Base-by-base conservation (phyloP, 2,329 filamentous ascomycete genomes). In the Calonectria honghensis region DNA sequence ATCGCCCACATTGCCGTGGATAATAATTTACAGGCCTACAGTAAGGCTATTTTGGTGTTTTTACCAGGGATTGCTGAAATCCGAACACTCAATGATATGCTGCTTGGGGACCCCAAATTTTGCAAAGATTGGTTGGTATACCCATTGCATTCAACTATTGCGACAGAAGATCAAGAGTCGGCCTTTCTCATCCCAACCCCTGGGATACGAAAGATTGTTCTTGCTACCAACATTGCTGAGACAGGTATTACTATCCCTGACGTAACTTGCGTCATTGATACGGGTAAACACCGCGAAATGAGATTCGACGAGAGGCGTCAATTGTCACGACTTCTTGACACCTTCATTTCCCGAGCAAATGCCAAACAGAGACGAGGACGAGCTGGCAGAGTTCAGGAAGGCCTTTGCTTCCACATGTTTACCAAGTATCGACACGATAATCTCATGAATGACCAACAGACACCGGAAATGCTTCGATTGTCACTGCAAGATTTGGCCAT, bases 211-310 rank as follows among this genome's bases (percentile, higher is more conserved):
- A 99, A 99, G 86, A 97, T 99, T 77, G 96, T 99, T 2, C 90
- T 99, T 70, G 96, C 97, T 2, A 99, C 97, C 18, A 99, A 99
- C 82, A 99, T 99, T 83, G 97, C 97, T 6, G 97, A 99, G 84
- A 99, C 97, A 0, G 97, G 97, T 87, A 98, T 99, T 82, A 99
- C 97, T 0, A 99, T 99, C 78, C 97, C 97, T 1, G 97, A 99
- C 83, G 95, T 99, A 37, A 98, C 97, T 0, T 98, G 96, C 80
- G 97, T 99, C 59, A 94, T 99, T 73, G 97, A 99, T 84, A 96
- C 96, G 0, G 97, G 97, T 72, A 98, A 98, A 85, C 96, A 98
- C 85, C 96, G 97, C 78, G 96, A 98, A 85, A 98, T 98, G 96
- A 90, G 96, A 35, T 98, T 98, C 80, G 96, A 99, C 82, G 97